Evolutionary conservation across 306 rosid genomes (phyloP).

Genomic region (Cyamopsis tetragonoloba): DNA sequence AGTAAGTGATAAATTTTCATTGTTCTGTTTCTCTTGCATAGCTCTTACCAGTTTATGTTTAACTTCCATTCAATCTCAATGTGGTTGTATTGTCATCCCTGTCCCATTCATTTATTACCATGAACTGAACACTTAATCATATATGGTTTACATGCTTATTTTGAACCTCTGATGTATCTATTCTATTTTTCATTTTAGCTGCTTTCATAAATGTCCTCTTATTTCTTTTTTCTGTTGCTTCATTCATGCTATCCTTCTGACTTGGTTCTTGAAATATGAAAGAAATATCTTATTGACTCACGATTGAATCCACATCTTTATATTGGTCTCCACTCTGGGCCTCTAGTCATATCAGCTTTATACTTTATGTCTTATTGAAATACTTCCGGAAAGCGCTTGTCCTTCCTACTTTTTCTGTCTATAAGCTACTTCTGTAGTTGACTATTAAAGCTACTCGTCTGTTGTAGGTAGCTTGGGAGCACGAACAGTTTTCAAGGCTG

Average conservation of each 20-base stretch:
- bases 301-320: neutral
- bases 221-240: neutral
- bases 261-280: conserved; percentile 19
- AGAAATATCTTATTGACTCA: neutral
- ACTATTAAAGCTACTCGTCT: conserved; percentile 40
- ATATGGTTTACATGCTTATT: neutral
- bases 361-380: neutral
- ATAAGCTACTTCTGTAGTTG: conserved; percentile 20
- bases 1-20: conserved; percentile 54
- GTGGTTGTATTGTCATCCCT: neutral
- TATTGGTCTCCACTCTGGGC: neutral
- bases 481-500: conserved; percentile 93
- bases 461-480: conserved; percentile 99
- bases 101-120: neutral
- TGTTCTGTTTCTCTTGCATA: conserved; percentile 11
- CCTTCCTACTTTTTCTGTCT: neutral
- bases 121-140: neutral
- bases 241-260: conserved; percentile 11
- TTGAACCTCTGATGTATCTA: neutral
- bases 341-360: neutral
- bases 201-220: neutral
- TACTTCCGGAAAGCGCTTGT: neutral
- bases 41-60: conserved; percentile 3
- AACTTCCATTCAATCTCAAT: neutral
- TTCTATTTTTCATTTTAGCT: neutral